A percentile compares a stretch with the other conserved stretches of the same genome.
phyloP scores from a whole-genome alignment of 164 flowering plant genomes.

The Magnolia officinalis region DNA sequence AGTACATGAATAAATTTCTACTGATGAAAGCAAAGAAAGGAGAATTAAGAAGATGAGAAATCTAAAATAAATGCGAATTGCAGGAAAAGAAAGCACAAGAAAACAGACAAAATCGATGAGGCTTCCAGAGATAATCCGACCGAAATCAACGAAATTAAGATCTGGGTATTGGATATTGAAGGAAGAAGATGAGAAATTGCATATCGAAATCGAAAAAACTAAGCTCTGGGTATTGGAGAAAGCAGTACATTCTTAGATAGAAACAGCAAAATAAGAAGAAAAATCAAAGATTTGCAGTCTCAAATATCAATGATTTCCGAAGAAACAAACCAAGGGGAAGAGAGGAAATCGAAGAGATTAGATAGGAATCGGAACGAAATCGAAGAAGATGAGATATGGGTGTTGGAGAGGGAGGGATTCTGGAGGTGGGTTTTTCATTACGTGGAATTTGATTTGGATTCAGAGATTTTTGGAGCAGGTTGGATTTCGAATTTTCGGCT shows the following conservation, averaged over 20 bases:
- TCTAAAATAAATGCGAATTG: background rate
- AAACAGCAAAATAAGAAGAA: background rate
- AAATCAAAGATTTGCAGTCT: background rate
- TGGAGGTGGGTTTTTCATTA: constrained; percentile 21
- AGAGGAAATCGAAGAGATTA: constrained; percentile 12
- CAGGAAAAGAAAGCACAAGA: background rate
- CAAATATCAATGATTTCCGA: background rate
- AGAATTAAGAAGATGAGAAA: background rate
- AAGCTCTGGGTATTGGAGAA: background rate
- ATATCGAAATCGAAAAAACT: background rate
- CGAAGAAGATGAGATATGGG: constrained; percentile 26
- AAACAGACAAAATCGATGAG: background rate
- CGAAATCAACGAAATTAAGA: background rate
- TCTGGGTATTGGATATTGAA: background rate
- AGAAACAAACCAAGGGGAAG: constrained; percentile 4
- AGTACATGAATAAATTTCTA: background rate
- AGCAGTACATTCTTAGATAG: background rate
- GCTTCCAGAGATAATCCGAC: background rate
- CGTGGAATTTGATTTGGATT: constrained; percentile 23
- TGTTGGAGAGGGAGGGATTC: constrained; percentile 18
- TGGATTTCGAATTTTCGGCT: constrained; percentile 15
- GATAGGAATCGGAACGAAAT: constrained; percentile 7
- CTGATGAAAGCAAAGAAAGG: background rate
- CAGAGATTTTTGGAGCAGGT: constrained; percentile 27
- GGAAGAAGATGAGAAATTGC: background rate